Base-by-base conservation (phyloP, 2,329 filamentous ascomycete species). In the Massarina eburnea region DNA sequence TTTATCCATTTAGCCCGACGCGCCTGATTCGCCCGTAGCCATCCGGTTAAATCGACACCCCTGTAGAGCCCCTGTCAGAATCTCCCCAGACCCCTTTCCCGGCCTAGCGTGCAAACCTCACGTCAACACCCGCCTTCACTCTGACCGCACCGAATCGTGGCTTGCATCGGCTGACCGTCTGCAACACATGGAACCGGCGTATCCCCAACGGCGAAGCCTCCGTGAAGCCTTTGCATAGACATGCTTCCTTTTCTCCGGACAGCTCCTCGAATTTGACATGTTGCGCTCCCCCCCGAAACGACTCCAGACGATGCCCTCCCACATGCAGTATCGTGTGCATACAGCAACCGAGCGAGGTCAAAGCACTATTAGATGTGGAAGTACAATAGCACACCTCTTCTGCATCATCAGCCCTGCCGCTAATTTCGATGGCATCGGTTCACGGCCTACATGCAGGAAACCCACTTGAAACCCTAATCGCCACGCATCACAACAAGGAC, bases 161-260 rank as follows among this genome's bases (percentile, higher is more conserved):
- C 60, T 48, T 55, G 51, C 54, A 54, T 47, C 61, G 56, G 51
- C 58, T 62, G 55, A 61, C 58, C 54, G 43, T 33, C 40, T 45
- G 45, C 47, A 55, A 57, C 50, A 41, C 44, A 48, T 48, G 45
- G 45, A 27, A 22, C 43, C 45, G 20, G 22, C 17, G 41, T 47
- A n/a, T n/a, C 30, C 17, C 49, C 43, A 53, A 51, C 52, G 49
- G 47, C 41, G 26, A 30, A 17, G 18, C 47, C 43, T 49, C 43
- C 15, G n/a, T n/a, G n/a, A n/a, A 21, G 3, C 17, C 29, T 33
- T 30, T 43, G 24, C n/a, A n/a, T 26, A 26, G 57, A 54, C 52
- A 15, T 48, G 26, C 38, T 44, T 62, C 59, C 59, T 37, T 62
- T 60, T 40, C 49, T 45, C 59, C 59, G 57, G 46, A 42, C 46